Evolutionary conservation across 768 basidiomycete species (phyloP).

Genomic region (Suillus sp.): DNA sequence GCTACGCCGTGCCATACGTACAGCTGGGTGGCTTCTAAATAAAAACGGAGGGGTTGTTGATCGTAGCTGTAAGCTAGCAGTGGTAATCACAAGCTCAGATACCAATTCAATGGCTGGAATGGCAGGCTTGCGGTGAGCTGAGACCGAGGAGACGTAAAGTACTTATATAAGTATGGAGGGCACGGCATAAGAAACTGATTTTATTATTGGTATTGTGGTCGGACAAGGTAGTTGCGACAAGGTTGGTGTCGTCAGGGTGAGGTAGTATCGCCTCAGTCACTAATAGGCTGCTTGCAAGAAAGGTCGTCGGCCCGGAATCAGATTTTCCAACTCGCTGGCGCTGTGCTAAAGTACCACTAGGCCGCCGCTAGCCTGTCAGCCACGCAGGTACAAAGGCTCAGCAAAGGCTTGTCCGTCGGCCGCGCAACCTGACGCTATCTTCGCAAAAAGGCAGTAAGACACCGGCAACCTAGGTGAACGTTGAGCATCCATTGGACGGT

Average conservation of each 20-base stretch:
- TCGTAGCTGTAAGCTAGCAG: background rate
- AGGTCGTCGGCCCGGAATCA: background rate
- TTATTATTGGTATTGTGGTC: background rate
- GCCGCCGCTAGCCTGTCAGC: too few species aligned
- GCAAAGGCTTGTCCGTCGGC: too few species aligned
- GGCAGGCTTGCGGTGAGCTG: background rate
- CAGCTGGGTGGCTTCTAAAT: conserved; percentile 47
- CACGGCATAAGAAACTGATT: background rate
- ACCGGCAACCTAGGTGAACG: too few species aligned
- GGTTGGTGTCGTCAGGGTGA: background rate
- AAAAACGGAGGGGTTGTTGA: background rate
- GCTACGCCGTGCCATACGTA: conserved; percentile 73
- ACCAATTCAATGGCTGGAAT: background rate
- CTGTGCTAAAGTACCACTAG: too few species aligned
- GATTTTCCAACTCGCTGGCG: background rate
- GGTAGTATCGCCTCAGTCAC: background rate
- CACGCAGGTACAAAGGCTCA: too few species aligned
- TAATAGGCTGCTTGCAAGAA: background rate
- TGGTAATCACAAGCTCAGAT: background rate
- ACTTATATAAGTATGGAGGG: background rate
- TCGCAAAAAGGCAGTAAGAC: too few species aligned
- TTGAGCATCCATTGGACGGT: too few species aligned
- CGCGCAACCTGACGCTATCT: too few species aligned
- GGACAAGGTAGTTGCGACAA: background rate
- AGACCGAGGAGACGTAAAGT: background rate